A percentile compares a stretch with the other conserved stretches of the same genome.
These are phyloP conservation scores for Teratosphaeriaceae sp. DNA, from an alignment of 2,329 filamentous ascomycete species.

Conservation along the genomic window DNA sequence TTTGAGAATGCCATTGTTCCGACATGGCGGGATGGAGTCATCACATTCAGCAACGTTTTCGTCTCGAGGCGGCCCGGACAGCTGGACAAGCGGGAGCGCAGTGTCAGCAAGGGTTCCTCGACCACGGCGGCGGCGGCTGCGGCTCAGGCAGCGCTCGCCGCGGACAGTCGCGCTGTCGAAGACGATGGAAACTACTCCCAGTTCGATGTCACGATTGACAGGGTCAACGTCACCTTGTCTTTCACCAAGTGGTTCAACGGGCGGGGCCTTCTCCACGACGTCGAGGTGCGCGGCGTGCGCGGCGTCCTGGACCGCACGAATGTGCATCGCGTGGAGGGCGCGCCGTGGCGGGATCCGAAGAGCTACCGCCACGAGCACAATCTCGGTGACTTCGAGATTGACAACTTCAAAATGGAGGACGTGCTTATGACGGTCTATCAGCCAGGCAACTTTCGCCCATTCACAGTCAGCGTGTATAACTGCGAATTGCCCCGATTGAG, in stretches of 20 bases:
- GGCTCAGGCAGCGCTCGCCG: constrained; percentile 48
- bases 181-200: constrained; percentile 98
- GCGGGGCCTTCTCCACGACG: constrained; percentile 82
- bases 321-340: constrained; percentile 59
- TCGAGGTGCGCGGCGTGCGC: constrained; percentile 87
- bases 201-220: constrained; percentile 91
- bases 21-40: constrained; percentile 90
- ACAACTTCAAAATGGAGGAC: constrained; percentile 94
- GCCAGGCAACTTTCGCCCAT: constrained; percentile 84
- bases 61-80: constrained; percentile 87
- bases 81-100: constrained; percentile 43
- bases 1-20: constrained; percentile 98
- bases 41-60: constrained; percentile 94
- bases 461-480: constrained; percentile 89
- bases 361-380: constrained; percentile 82
- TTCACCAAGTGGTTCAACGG: constrained; percentile 99
- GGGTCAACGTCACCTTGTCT: constrained; percentile 91
- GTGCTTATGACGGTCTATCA: constrained; percentile 87
- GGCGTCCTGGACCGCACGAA: constrained; percentile 87
- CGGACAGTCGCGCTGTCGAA: constrained; percentile 51
- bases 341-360: constrained; percentile 61
- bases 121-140: constrained; percentile 74
- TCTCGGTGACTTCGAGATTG: constrained; percentile 93
- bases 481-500: constrained; percentile 88
- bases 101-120: constrained; percentile 85